Percentiles rank a stretch among this genome's conserved stretches.
Conservation (phyloP, 345 rosid species). For the Hibiscus tridactylites region DNA sequence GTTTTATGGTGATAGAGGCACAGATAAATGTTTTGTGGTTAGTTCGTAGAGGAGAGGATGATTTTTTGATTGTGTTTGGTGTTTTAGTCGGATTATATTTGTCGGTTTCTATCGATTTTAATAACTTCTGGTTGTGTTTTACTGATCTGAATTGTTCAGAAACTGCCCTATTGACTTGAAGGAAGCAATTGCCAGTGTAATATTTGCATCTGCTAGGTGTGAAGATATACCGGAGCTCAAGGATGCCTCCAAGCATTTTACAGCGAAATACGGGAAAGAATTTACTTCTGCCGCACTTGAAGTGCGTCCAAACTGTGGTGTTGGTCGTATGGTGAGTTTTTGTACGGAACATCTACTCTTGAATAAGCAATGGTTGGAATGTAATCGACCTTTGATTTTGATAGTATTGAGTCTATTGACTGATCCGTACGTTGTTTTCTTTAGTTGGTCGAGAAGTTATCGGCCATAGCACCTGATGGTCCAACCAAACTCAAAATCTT, state of each 20-base stretch:
- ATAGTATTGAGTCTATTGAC: not conserved
- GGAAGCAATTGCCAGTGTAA: slow-evolving; percentile 57
- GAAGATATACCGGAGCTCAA: slow-evolving; percentile 63
- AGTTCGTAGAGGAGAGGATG: not conserved
- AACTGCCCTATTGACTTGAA: slow-evolving; percentile 76
- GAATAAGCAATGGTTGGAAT: not conserved
- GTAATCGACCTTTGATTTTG: not conserved
- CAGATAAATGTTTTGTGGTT: too few relatives aligned
- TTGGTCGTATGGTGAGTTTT: slow-evolving; percentile 66
- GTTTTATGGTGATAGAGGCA: too few relatives aligned
- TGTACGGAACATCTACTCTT: not conserved
- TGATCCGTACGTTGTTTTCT: not conserved
- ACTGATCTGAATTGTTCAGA: slow-evolving; percentile 24
- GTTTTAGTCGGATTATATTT: not conserved
- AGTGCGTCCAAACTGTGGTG: slow-evolving; percentile 78
- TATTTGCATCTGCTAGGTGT: slow-evolving; percentile 76
- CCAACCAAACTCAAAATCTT: slow-evolving; percentile 64
- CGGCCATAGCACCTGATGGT: slow-evolving; percentile 81
- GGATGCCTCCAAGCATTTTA: slow-evolving; percentile 17
- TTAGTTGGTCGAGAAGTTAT: slow-evolving; percentile 77
- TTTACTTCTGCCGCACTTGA: slow-evolving; percentile 67
- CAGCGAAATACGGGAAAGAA: slow-evolving; percentile 87
- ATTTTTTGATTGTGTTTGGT: not conserved
- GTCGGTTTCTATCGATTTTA: not conserved
- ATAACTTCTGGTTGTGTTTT: slow-evolving; percentile 1